Conservation (phyloP, 2,329 filamentous ascomycete species). For the Diaporthe eres region DNA sequence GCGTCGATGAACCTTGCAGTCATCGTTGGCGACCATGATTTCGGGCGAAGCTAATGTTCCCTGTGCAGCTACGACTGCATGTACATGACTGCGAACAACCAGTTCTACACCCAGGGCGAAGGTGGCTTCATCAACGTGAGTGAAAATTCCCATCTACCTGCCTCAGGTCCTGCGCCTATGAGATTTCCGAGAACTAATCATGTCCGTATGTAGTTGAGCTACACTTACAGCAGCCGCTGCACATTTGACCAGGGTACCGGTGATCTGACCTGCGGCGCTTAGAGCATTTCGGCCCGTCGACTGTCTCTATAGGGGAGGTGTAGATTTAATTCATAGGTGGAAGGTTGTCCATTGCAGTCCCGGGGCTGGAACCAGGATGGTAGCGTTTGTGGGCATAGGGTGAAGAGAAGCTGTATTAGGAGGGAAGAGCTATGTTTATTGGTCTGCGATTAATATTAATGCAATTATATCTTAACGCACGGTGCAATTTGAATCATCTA, state of each 20-base stretch:
- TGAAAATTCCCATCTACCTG: not conserved
- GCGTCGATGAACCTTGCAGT: no score
- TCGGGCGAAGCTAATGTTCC: not conserved
- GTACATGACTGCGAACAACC: constrained; percentile 42
- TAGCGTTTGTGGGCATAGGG: not conserved
- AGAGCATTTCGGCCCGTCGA: not conserved
- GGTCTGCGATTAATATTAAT: not conserved
- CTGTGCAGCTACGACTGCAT: constrained; percentile 42
- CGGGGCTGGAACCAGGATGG: not conserved
- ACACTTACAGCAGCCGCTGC: constrained; percentile 16
- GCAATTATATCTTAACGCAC: not conserved
- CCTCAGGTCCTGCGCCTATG: not conserved
- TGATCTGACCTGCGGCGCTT: constrained; percentile 22
- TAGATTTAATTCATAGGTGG: no score
- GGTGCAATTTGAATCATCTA: not conserved
- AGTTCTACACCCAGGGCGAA: constrained; percentile 40
- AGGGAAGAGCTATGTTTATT: not conserved
- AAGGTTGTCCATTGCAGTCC: not conserved
- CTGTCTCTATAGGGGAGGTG: no score
- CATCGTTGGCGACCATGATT: not conserved
- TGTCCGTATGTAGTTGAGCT: not conserved
- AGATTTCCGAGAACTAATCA: not conserved
- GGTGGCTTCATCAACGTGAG: constrained; percentile 43
- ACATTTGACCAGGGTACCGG: not conserved
- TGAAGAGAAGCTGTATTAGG: not conserved